Evolutionary conservation across 768 basidiomycete genomes (phyloP).

Genomic region (Trametes sanguinea): DNA sequence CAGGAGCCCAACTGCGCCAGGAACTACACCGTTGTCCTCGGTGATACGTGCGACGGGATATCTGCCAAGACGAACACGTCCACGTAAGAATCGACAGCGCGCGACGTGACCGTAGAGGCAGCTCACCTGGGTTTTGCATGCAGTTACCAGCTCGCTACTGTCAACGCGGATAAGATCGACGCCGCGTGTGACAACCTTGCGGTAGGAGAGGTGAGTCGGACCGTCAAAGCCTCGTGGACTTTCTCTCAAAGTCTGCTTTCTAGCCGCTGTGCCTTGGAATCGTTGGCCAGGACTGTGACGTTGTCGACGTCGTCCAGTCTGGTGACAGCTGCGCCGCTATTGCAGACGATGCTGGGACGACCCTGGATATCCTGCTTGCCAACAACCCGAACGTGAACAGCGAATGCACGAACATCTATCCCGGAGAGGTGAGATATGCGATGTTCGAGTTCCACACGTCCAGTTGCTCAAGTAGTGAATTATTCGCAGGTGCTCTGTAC

Average conservation of each 20-base stretch:
- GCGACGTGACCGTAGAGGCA: not conserved
- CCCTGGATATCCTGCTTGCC: slow-evolving; percentile 45
- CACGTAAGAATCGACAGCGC: slow-evolving; percentile 39
- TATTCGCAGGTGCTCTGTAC: slow-evolving; percentile 24
- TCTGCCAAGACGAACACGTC: slow-evolving; percentile 46
- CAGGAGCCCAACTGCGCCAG: slow-evolving; percentile 45
- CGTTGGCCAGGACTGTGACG: slow-evolving; percentile 55
- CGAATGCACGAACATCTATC: slow-evolving; percentile 56
- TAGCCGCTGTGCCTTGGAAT: slow-evolving; percentile 59
- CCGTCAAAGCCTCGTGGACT: no score
- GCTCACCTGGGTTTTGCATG: slow-evolving; percentile 10
- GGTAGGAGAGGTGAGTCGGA: slow-evolving; percentile 45
- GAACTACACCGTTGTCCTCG: slow-evolving; percentile 49
- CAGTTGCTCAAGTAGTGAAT: not conserved
- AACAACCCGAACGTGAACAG: slow-evolving; percentile 69
- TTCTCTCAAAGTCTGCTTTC: no score
- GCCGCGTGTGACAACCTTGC: slow-evolving; percentile 57
- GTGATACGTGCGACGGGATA: slow-evolving; percentile 60
- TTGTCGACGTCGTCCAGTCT: slow-evolving; percentile 45
- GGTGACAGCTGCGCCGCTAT: slow-evolving; percentile 58
- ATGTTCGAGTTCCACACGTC: not conserved
- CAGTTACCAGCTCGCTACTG: slow-evolving; percentile 60
- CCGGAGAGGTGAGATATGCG: slow-evolving; percentile 53
- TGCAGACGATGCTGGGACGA: slow-evolving; percentile 42
- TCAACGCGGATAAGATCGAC: slow-evolving; percentile 52